phyloP scores from a whole-genome alignment of 768 basidiomycete species.

The Xerocomus spinulosus region DNA sequence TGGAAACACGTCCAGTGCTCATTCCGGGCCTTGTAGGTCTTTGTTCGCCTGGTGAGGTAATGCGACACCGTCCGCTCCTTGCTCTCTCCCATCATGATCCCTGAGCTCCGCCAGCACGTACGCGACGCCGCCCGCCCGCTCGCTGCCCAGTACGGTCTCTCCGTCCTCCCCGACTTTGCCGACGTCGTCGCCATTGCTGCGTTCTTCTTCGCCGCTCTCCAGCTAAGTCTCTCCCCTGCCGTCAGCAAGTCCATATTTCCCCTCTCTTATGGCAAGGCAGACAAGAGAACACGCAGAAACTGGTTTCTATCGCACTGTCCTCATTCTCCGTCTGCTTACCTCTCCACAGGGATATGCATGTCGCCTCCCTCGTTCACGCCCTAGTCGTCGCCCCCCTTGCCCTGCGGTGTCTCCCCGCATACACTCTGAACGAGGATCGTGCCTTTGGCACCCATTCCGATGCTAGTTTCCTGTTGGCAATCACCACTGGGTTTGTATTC shows the following conservation, averaged over 20 bases:
- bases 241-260: slow-evolving; percentile 46
- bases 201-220: slow-evolving; percentile 52
- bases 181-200: slow-evolving; percentile 52
- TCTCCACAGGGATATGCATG: slow-evolving; percentile 55
- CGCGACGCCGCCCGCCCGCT: slow-evolving; percentile 29
- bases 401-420: slow-evolving; percentile 44
- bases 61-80: background rate
- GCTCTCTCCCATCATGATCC: slow-evolving; percentile 19
- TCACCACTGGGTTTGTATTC: slow-evolving; percentile 62
- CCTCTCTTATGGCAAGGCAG: slow-evolving; percentile 44
- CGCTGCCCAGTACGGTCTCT: slow-evolving; percentile 41
- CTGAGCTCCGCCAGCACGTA: slow-evolving; percentile 26
- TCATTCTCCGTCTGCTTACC: background rate
- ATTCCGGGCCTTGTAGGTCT: slow-evolving; percentile 1
- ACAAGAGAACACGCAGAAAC: slow-evolving; percentile 47
- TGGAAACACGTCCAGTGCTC: slow-evolving; percentile 3
- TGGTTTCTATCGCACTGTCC: slow-evolving; percentile 40
- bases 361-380: slow-evolving; percentile 72
- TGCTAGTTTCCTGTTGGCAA: slow-evolving; percentile 55
- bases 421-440: slow-evolving; percentile 51
- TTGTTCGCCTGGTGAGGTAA: slow-evolving; percentile 21
- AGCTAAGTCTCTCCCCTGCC: slow-evolving; percentile 54
- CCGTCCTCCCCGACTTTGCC: slow-evolving; percentile 52
- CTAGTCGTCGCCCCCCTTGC: slow-evolving; percentile 63
- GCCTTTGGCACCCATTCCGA: slow-evolving; percentile 71